phyloP scores from a whole-genome alignment of 2,329 filamentous ascomycete genomes.

The Corniculantispora saksenae region DNA sequence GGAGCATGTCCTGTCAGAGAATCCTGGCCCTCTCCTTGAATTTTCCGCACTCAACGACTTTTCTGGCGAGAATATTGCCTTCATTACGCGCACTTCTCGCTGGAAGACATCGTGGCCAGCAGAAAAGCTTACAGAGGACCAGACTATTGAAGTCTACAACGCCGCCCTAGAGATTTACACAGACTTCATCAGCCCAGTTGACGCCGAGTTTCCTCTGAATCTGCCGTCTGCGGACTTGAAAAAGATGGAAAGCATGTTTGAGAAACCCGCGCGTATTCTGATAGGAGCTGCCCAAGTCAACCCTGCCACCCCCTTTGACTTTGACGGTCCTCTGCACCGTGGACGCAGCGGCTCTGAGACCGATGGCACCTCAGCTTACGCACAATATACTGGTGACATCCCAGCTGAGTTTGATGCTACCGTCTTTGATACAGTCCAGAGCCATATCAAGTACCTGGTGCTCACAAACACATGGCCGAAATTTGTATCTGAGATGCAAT shows the following conservation, averaged over 20 bases:
- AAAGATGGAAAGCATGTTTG: conserved; percentile 45
- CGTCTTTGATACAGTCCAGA: conserved; percentile 25
- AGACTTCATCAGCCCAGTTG: conserved; percentile 46
- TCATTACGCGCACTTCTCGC: conserved; percentile 48
- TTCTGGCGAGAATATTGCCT: conserved; percentile 60
- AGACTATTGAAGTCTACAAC: conserved; percentile 35
- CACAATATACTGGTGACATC: conserved; percentile 13
- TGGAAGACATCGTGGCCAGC: conserved; percentile 39
- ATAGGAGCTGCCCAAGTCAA: conserved; percentile 28
- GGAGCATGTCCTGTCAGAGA: conserved; percentile 48
- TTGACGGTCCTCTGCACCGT: background rate
- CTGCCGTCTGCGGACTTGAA: conserved; percentile 46
- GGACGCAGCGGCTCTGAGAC: conserved; percentile 7
- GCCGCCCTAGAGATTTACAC: conserved; percentile 51
- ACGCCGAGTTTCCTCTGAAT: conserved; percentile 54
- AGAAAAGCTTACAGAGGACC: background rate
- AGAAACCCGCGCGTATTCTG: conserved; percentile 38
- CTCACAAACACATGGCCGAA: conserved; percentile 35
- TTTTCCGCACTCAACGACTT: conserved; percentile 58
- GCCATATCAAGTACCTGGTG: conserved; percentile 30
- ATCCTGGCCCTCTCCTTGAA: conserved; percentile 48
- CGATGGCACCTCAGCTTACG: background rate
- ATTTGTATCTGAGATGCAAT: conserved; percentile 26
- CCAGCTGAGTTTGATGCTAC: conserved; percentile 4
- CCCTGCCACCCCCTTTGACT: conserved; percentile 25